A percentile compares a stretch with the other conserved stretches of the same genome.
Conservation (phyloP, 2,329 filamentous ascomycete species). For the Xylariales sp. region DNA sequence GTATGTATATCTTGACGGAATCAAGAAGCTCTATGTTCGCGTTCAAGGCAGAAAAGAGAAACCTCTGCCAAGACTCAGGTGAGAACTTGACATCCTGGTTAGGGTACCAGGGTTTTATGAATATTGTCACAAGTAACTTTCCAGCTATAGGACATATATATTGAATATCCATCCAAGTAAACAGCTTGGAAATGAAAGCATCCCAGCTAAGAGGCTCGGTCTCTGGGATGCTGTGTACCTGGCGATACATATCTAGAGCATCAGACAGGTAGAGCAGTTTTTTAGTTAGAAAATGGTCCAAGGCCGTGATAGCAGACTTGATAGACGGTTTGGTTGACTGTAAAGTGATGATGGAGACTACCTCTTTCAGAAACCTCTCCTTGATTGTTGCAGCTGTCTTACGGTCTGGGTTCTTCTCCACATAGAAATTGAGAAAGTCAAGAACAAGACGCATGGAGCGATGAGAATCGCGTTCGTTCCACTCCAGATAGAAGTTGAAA, state of each 20-base stretch:
- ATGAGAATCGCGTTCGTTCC: slow-evolving; percentile 63
- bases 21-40: slow-evolving; percentile 51
- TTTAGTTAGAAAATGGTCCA: slow-evolving; percentile 64
- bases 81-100: slow-evolving; percentile 25
- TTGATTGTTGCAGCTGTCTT: slow-evolving; percentile 34
- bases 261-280: slow-evolving; percentile 46
- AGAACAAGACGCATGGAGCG: slow-evolving; percentile 60
- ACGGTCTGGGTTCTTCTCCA: slow-evolving; percentile 43
- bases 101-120: slow-evolving; percentile 39
- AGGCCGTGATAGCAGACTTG: slow-evolving; percentile 64
- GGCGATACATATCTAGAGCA: slow-evolving; percentile 37
- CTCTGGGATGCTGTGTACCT: slow-evolving; percentile 19
- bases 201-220: slow-evolving; percentile 40
- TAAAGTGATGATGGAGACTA: slow-evolving; percentile 56
- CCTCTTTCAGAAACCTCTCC: slow-evolving; percentile 40
- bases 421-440: slow-evolving; percentile 50
- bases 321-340: slow-evolving; percentile 59
- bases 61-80: slow-evolving; percentile 48
- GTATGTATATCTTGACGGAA: slow-evolving; percentile 60
- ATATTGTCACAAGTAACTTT: slow-evolving; percentile 55
- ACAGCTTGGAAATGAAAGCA: slow-evolving; percentile 41
- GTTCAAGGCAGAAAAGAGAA: slow-evolving; percentile 48
- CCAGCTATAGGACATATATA: slow-evolving; percentile 57
- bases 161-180: slow-evolving; percentile 52
- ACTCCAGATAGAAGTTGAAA: slow-evolving; percentile 61